phyloP scores from a whole-genome alignment of 352 stramenopile species.

The Pythium inflatum region DNA sequence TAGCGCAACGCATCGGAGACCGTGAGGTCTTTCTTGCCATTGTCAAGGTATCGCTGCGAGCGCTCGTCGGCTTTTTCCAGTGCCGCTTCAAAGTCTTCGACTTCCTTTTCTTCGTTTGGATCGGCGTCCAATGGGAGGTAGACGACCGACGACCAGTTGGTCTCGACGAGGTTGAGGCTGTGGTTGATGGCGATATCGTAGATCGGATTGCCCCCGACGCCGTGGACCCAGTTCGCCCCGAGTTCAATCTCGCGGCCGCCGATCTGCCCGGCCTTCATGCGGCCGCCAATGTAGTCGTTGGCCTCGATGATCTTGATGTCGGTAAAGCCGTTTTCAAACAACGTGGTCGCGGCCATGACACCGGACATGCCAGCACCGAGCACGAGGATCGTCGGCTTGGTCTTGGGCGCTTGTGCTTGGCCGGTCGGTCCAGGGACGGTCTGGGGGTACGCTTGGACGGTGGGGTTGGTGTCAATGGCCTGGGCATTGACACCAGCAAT shows the following conservation, averaged over 20 bases:
- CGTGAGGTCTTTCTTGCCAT: constrained; percentile 11
- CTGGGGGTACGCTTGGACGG: too few relatives aligned
- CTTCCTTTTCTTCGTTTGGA: not conserved
- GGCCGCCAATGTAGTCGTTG: constrained; percentile 10
- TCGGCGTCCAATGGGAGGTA: not conserved
- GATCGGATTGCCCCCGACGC: not conserved
- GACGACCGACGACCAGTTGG: not conserved
- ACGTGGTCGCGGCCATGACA: constrained; percentile 8
- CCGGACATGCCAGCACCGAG: constrained; percentile 9
- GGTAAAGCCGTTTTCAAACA: constrained; percentile 9
- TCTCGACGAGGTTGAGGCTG: constrained; percentile 4
- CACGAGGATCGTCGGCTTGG: constrained; percentile 1
- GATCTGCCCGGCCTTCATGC: not conserved
- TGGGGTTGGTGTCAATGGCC: too few relatives aligned
- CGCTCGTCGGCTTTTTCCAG: not conserved
- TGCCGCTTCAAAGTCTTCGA: not conserved
- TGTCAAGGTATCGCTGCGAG: not conserved
- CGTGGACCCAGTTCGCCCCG: constrained; percentile 9
- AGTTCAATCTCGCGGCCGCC: not conserved
- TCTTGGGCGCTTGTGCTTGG: too few relatives aligned
- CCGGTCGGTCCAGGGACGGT: too few relatives aligned
- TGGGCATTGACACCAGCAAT: too few relatives aligned
- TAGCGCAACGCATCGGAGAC: not conserved
- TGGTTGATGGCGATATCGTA: not conserved
- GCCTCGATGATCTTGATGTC: constrained; percentile 13